Base-by-base conservation (phyloP, 2,329 filamentous ascomycete species). In the Cercospora brassicicola region DNA sequence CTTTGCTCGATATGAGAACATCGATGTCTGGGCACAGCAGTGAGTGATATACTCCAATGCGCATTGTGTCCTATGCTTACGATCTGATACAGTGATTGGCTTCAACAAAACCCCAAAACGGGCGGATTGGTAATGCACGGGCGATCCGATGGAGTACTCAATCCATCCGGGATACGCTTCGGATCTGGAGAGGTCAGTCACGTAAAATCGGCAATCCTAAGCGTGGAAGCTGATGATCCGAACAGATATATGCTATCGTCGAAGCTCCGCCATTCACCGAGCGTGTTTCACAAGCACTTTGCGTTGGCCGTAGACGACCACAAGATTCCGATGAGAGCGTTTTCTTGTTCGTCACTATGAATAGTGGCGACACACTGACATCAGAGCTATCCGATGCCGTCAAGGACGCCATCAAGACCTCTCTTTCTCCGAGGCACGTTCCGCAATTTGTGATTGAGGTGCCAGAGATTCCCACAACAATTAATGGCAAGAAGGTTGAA, bases 401-500 rank as follows among this genome's bases (percentile, higher is more conserved):
- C 62, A 75, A 71, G 60, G 45, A 60, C 3, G 74, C 75, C 1
- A 78, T 81, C 39, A 69, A 62, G 36, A 68, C 39, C 4, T 64
- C 48, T 9, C 69, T 79, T 7, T 78, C 75, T 11, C 68, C 78
- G 2, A 72, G 81, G 8, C 81, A 83, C 71, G 81, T 83, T 30
- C 82, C 81, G 1, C 75, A 73, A 64, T 82, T 80, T 65, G 74
- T 83, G 9, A 68, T 82, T 11, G 71, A 78, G 18, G 78, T 81
- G 9, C 62, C 48, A 28, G 66, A 68, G 6, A 65, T 68, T n/a
- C 66, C 62, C 6, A 55, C 80, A 20, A 83, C 82, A 9, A 80
- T 84, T 51, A 83, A 84, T 66, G 82, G 82, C 6, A 84, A 84
- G 73, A 84, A 83, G 68, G 80, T 83, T 30, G 79, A 81, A 77